These are phyloP conservation scores for Draba incana DNA, from an alignment of 345 rosid species.

Conservation along the genomic window DNA sequence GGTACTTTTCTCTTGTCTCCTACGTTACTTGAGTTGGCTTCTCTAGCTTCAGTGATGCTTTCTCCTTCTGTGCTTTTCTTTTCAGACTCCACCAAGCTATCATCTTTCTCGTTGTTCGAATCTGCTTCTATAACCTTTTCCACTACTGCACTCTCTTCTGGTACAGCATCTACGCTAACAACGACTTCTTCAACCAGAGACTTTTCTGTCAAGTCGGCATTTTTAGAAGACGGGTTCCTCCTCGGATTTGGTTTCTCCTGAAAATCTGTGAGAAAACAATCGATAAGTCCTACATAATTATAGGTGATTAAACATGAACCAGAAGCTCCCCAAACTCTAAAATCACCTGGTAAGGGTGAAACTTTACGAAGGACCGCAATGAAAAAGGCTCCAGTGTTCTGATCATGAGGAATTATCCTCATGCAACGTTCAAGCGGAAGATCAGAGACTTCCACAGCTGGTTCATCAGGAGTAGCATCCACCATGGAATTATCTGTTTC, in stretches of 20 bases:
- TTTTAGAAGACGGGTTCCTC: conserved; percentile 34
- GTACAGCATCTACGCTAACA: conserved; percentile 39
- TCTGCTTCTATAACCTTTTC: conserved; percentile 48
- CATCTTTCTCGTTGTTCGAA: conserved; percentile 40
- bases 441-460: conserved; percentile 61
- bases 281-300: neutral
- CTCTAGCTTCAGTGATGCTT: conserved; percentile 47
- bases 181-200: conserved; percentile 40
- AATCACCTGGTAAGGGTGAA: conserved; percentile 72
- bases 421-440: conserved; percentile 91
- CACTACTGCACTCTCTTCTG: conserved; percentile 41
- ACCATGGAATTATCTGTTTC: conserved; percentile 27
- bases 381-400: conserved; percentile 95
- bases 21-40: conserved; percentile 45
- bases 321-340: neutral
- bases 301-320: neutral
- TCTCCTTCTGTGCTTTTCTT: conserved; percentile 41
- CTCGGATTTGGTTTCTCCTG: conserved; percentile 46
- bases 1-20: conserved; percentile 82
- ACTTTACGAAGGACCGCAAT: conserved; percentile 84
- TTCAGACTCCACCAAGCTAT: conserved; percentile 36
- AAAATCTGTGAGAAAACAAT: conserved; percentile 47
- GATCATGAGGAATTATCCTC: conserved; percentile 97
- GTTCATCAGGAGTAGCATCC: conserved; percentile 43
- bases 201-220: conserved; percentile 41